Evolutionary conservation across 768 basidiomycete species (phyloP), one percentile per base, ranked within the genome.

Genomic region (Pulveroboletus sp.): DNA sequence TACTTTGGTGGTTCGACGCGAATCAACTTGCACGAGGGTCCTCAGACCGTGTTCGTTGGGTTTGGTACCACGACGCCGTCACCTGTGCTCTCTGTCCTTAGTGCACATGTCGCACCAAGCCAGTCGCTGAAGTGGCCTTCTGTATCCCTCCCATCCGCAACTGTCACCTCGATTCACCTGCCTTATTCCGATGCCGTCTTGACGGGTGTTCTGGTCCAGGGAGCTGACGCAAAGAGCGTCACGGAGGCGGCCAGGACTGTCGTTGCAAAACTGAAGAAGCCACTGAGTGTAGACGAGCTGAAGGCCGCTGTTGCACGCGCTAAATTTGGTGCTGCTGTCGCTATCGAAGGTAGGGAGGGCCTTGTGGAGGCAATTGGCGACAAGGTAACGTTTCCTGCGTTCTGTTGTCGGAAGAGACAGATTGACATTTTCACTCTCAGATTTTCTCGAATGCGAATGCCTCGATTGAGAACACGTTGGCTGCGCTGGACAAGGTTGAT

Each of bases 111-210:
- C 57, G 89, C 91, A 39, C 84, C 93, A 13, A 71, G 77, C 18
- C 76, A 86, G 8, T 79, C 89, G 32, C 75, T 97, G 64, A 97
- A 97, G 71, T 98, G 94, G 94, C 72, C 86, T 9, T 69, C 79
- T 46, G 70, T 72, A 44, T 65, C 86, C 18, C 83, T 83, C n/a
- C 62, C 65, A 49, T 78, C 79, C 38, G 74, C 86, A 1, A 78
- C 78, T 24, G 87, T 87, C 48, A 77, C 85, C 65, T 69, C 85
- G 10, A 82, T 96, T 46, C 80, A 89, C 63, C 75, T 93, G 11
- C 84, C 88, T 13, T 98, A 98, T 73, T 90, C 93, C 14, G 95
- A 98, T 64, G 94, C 93, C 4, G 76, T 86, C 7, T 77, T 99
- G 44, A 82, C 95, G 52, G 93, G 93, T 51, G 70, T 96, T 49